Conservation (phyloP, 441 rosid species). For the Adansonia gregorii region DNA sequence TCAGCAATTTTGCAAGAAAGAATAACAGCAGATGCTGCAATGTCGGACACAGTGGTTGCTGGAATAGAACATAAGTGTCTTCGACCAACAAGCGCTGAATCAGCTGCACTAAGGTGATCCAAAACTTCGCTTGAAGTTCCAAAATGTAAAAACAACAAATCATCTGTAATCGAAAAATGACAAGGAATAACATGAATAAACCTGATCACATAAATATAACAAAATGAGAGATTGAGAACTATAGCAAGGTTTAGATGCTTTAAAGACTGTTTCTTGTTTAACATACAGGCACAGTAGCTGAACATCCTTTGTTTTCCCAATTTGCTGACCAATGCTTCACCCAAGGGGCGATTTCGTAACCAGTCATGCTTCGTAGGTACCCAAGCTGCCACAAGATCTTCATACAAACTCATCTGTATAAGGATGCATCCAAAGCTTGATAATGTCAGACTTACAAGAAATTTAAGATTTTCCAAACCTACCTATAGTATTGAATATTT, state of each 20-base stretch:
- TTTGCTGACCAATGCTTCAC: slow-evolving; percentile 65
- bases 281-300: slow-evolving; percentile 87
- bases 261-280: slow-evolving; percentile 28
- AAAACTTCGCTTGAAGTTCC: slow-evolving; percentile 96
- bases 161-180: slow-evolving; percentile 60
- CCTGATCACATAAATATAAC: slow-evolving; percentile 21
- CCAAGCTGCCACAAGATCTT: slow-evolving; percentile 98
- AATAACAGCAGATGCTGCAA: slow-evolving; percentile 84
- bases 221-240: slow-evolving; percentile 20
- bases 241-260: slow-evolving; percentile 14
- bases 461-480: neutral
- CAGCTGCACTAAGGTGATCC: slow-evolving; percentile 83
- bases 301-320: slow-evolving; percentile 79
- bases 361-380: slow-evolving; percentile 93
- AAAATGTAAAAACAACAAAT: slow-evolving; percentile 81
- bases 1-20: slow-evolving; percentile 90
- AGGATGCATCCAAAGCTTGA: neutral
- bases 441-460: slow-evolving; percentile 15
- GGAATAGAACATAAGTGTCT: slow-evolving; percentile 93
- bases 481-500: neutral
- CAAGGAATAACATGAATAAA: slow-evolving; percentile 27
- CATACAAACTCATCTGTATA: slow-evolving; percentile 92
- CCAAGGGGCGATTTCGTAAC: slow-evolving; percentile 69
- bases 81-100: slow-evolving; percentile 82
- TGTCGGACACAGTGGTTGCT: slow-evolving; percentile 85